Percentiles rank a stretch among this genome's conserved stretches.
phyloP scores from a whole-genome alignment of 139 green algal species.

The Microglena sp. region DNA sequence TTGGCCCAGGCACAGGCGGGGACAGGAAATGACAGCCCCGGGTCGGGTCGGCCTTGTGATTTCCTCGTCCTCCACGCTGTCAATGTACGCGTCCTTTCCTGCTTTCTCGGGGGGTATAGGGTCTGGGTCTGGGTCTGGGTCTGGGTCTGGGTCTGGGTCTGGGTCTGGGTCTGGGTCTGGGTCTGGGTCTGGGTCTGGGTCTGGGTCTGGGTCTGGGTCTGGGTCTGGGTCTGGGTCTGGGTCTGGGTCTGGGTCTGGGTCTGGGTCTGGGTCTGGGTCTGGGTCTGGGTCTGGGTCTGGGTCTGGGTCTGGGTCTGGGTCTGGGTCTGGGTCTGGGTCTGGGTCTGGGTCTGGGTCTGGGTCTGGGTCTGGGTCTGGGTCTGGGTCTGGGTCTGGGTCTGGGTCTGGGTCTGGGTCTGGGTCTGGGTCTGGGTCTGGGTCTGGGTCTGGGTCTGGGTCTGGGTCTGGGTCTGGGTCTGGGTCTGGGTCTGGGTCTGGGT shows the following conservation, averaged over 20 bases:
- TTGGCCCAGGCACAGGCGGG: too few species aligned
- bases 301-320: slow-evolving; percentile 1
- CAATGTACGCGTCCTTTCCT: too few species aligned
- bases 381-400: slow-evolving; percentile 2
- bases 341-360: slow-evolving; percentile 1
- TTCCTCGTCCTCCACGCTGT: too few species aligned
- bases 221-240: slow-evolving; percentile 9
- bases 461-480: slow-evolving; percentile 1
- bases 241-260: slow-evolving; percentile 4
- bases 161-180: slow-evolving; percentile 6
- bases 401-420: slow-evolving; percentile 1
- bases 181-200: slow-evolving; percentile 7
- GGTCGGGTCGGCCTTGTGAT: too few species aligned
- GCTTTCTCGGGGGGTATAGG: too few species aligned
- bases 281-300: slow-evolving; percentile 1
- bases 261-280: slow-evolving; percentile 1
- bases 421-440: slow-evolving; percentile 3
- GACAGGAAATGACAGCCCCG: too few species aligned
- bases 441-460: neutral
- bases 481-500: neutral
- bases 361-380: slow-evolving; percentile 1
- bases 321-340: slow-evolving; percentile 2
- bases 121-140: slow-evolving; percentile 6
- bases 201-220: slow-evolving; percentile 10
- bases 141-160: slow-evolving; percentile 8